These are phyloP conservation scores for Saccharomycopsis microspora DNA, from an alignment of 805 yeast genomes.

Conservation along the genomic window DNA sequence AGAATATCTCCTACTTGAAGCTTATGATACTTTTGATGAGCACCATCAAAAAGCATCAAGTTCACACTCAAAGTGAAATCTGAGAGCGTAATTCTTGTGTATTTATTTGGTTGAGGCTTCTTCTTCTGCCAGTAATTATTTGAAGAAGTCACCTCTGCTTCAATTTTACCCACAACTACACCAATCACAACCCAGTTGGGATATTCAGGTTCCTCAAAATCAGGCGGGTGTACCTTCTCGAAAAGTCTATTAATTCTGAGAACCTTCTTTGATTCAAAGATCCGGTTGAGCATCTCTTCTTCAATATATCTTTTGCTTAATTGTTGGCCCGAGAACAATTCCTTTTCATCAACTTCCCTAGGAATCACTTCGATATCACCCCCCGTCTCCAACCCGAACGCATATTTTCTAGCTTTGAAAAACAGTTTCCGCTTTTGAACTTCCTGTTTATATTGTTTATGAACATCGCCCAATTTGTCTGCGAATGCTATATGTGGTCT, in stretches of 20 bases:
- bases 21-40: conserved; percentile 64
- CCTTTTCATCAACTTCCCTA: conserved; percentile 30
- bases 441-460: conserved; percentile 4
- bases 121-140: background rate
- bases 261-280: conserved; percentile 39
- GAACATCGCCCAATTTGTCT: background rate
- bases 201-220: conserved; percentile 55
- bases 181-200: conserved; percentile 80
- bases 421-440: conserved; percentile 1
- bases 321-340: conserved; percentile 32
- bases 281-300: conserved; percentile 22
- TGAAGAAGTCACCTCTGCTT: conserved; percentile 24
- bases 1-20: conserved; percentile 63
- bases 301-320: conserved; percentile 38
- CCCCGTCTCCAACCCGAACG: conserved; percentile 9
- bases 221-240: conserved; percentile 60
- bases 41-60: conserved; percentile 52
- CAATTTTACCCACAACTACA: conserved; percentile 46
- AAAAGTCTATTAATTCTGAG: conserved; percentile 47
- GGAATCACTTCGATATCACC: conserved; percentile 17
- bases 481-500: conserved; percentile 3
- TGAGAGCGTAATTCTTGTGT: conserved; percentile 50
- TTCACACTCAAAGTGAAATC: conserved; percentile 53
- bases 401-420: conserved; percentile 9
- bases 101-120: conserved; percentile 32